Evolutionary conservation across 495 filamentous ascomycete species (phyloP).

Genomic region (Talaromyces nanjingensis): DNA sequence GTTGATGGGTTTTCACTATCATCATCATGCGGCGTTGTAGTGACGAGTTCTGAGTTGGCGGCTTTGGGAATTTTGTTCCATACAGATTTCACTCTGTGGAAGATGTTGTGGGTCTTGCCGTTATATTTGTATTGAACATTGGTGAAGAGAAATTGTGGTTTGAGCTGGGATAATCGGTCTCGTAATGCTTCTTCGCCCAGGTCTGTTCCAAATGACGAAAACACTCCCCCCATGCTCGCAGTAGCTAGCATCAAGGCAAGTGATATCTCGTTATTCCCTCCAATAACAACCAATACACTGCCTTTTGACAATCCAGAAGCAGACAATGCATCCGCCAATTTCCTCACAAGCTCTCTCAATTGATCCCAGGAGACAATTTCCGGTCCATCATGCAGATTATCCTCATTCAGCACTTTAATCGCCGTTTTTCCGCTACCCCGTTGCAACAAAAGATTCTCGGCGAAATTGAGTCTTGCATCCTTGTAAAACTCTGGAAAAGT

Average conservation of each 20-base stretch:
- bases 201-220: conserved; percentile 61
- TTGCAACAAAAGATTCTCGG: conserved; percentile 57
- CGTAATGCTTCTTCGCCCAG: conserved; percentile 66
- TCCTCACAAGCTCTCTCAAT: conserved; percentile 43
- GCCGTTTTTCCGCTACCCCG: conserved; percentile 48
- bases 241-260: conserved; percentile 53
- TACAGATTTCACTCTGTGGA: conserved; percentile 48
- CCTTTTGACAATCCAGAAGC: conserved; percentile 45
- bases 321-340: conserved; percentile 51
- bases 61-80: conserved; percentile 17
- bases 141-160: conserved; percentile 60
- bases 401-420: conserved; percentile 59
- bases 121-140: conserved; percentile 69
- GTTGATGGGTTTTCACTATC: conserved; percentile 30
- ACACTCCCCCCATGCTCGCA: conserved; percentile 55
- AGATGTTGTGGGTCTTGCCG: conserved; percentile 56
- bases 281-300: conserved; percentile 65
- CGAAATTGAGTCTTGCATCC: conserved; percentile 63
- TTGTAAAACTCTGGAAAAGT: conserved; percentile 51
- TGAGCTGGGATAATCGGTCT: conserved; percentile 59
- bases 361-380: conserved; percentile 51
- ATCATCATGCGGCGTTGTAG: conserved; percentile 38
- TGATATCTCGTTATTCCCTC: conserved; percentile 59
- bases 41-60: conserved; percentile 30
- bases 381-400: conserved; percentile 46